Evolutionary conservation across 768 basidiomycete species (phyloP).

Genomic region (Paxillus rubicundulus): DNA sequence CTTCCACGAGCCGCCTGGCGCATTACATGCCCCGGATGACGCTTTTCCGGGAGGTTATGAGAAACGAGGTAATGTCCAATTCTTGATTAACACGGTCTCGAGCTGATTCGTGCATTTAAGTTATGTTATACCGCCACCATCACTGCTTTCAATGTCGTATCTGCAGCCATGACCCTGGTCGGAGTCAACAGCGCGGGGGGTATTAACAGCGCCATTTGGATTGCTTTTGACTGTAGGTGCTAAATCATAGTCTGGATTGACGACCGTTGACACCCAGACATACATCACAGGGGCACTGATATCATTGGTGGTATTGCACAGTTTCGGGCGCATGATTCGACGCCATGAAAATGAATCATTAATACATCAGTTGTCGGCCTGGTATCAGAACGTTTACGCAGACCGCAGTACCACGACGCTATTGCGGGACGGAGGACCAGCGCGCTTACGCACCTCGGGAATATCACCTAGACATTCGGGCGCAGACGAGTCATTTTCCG

Average conservation of each 20-base stretch:
- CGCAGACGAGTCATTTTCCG: not conserved
- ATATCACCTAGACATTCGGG: slow-evolving; percentile 3
- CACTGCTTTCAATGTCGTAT: slow-evolving; percentile 45
- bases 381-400: slow-evolving; percentile 36
- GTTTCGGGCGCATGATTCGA: slow-evolving; percentile 55
- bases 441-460: not conserved
- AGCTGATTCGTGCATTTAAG: slow-evolving; percentile 27
- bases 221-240: slow-evolving; percentile 51
- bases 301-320: slow-evolving; percentile 55
- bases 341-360: slow-evolving; percentile 60
- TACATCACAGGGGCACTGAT: slow-evolving; percentile 48
- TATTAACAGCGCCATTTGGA: slow-evolving; percentile 50
- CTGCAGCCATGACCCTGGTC: slow-evolving; percentile 48
- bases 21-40: slow-evolving; percentile 52
- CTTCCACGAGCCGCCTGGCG: slow-evolving; percentile 42
- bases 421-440: slow-evolving; percentile 4
- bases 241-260: not conserved
- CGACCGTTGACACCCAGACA: slow-evolving; percentile 7
- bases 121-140: slow-evolving; percentile 55
- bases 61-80: slow-evolving; percentile 53
- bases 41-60: slow-evolving; percentile 54
- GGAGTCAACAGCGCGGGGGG: slow-evolving; percentile 47
- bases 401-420: slow-evolving; percentile 14
- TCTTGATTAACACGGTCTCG: not conserved
- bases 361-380: slow-evolving; percentile 46